These are phyloP conservation scores for Pyrenula massariospora DNA, from an alignment of 495 filamentous ascomycete genomes.

Conservation along the genomic window DNA sequence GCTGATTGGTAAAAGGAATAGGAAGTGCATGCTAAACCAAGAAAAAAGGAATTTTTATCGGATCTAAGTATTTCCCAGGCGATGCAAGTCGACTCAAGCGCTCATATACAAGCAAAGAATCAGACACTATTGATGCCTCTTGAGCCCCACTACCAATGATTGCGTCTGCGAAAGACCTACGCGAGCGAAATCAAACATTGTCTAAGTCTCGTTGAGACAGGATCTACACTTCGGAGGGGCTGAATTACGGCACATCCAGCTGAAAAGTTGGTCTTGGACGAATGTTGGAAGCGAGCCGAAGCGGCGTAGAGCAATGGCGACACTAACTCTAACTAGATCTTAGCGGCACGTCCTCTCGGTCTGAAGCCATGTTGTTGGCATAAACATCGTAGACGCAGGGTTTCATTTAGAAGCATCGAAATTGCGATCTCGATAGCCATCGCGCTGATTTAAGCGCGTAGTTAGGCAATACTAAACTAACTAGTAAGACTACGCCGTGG, in stretches of 20 bases:
- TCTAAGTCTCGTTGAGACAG: background rate
- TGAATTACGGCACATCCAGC: background rate
- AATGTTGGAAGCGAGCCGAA: background rate
- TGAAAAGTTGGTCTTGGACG: too few species aligned
- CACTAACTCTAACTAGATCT: background rate
- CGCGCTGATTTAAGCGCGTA: background rate
- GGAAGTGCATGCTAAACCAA: background rate
- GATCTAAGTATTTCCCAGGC: background rate
- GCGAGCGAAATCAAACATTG: background rate
- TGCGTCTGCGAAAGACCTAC: background rate
- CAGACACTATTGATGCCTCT: background rate
- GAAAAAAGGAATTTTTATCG: background rate
- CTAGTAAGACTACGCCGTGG: background rate
- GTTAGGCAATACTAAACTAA: background rate
- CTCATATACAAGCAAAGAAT: background rate
- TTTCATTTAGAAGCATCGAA: background rate
- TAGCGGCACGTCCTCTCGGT: background rate
- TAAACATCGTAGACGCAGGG: background rate
- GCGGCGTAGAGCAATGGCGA: background rate
- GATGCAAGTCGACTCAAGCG: background rate
- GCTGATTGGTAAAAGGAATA: background rate
- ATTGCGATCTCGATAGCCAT: background rate
- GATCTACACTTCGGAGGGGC: background rate
- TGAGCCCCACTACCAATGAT: background rate
- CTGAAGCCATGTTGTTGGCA: background rate